Evolutionary conservation across 176 grass and related monocot genomes (phyloP), one percentile per base, ranked within the genome.

Genomic region (Leersia perrieri): DNA sequence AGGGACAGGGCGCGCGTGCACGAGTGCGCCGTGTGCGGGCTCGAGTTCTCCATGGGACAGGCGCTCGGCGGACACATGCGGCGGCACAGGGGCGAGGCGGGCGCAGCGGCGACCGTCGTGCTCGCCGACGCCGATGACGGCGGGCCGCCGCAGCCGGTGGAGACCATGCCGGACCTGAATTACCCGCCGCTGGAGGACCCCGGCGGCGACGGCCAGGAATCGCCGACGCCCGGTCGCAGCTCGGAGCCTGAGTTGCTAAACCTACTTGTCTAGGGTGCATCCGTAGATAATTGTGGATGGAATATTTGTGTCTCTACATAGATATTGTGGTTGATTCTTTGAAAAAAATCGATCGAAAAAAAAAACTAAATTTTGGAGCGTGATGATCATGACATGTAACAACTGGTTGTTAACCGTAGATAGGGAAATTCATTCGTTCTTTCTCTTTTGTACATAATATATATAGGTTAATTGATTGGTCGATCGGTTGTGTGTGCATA

Each of bases 41-140:
- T 92, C 84, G 89, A 90, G 87, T 94, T 94, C 81, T 38, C 89
- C 72, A 92, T 89, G 83, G 92, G 92, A 4, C 92, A 94, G 84
- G 89, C 92, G 78, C 84, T 94, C 4, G 89, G 92, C 27, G 89
- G 92, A 0, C 92, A 94, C 84, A 94, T 94, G 92, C 89, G 89
- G 2, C 77, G 89, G 2, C 92, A 94, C 74, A 83, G 84, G 76
- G 36, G 80, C 29, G 84, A 87, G 55, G 9, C 35, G 12, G 10
- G 31, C 33, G 3, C 60, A 2, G 1, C 60, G 3, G 1, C 75
- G 2, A 12, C 26, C 0, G 29, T 41, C 26, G 26, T 30, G 68
- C 2, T 8, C 16, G 8, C 12, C 13, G 75, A 35, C 51, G 4
- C 15, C 31, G 80, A 38, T 5, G n/a, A 20, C 22, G 23, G 13